A percentile compares a stretch with the other conserved stretches of the same genome.
Evolutionary conservation across 768 basidiomycete species (phyloP).

Genomic region (Termitomyces sp.): DNA sequence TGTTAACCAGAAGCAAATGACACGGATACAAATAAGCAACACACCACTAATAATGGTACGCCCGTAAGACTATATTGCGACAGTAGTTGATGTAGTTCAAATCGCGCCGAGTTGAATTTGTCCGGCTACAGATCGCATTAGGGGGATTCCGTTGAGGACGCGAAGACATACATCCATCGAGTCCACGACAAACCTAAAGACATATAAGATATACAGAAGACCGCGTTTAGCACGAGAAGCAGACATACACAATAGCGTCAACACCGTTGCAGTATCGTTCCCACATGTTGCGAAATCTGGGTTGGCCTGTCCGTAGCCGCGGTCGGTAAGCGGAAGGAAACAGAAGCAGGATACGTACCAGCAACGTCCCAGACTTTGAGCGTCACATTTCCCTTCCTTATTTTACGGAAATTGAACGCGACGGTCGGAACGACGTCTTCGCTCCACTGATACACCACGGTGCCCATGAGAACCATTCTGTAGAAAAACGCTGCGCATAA

Average conservation of each 20-base stretch:
- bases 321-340: background rate
- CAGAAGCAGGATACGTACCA: slow-evolving; percentile 40
- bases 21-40: slow-evolving; percentile 23
- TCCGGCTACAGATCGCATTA: slow-evolving; percentile 47
- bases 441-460: slow-evolving; percentile 61
- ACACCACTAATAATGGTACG: slow-evolving; percentile 80
- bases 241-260: slow-evolving; percentile 82
- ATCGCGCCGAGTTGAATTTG: slow-evolving; percentile 78
- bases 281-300: slow-evolving; percentile 95
- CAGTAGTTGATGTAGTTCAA: slow-evolving; percentile 81
- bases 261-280: slow-evolving; percentile 92
- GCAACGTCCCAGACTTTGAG: slow-evolving; percentile 97
- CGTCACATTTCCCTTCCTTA: slow-evolving; percentile 86
- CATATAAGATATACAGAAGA: background rate
- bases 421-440: slow-evolving; percentile 97
- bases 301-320: slow-evolving; percentile 58
- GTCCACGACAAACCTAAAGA: slow-evolving; percentile 83
- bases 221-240: too few species aligned
- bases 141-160: background rate
- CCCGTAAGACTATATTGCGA: slow-evolving; percentile 60
- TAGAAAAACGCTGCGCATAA: background rate
- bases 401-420: slow-evolving; percentile 87
- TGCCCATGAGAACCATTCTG: slow-evolving; percentile 2
- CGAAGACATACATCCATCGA: slow-evolving; percentile 68
- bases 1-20: background rate